Percentiles rank a stretch among this genome's conserved stretches.
Evolutionary conservation across 2,329 filamentous ascomycete genomes (phyloP).

Genomic region (Metarhizium rileyi): DNA sequence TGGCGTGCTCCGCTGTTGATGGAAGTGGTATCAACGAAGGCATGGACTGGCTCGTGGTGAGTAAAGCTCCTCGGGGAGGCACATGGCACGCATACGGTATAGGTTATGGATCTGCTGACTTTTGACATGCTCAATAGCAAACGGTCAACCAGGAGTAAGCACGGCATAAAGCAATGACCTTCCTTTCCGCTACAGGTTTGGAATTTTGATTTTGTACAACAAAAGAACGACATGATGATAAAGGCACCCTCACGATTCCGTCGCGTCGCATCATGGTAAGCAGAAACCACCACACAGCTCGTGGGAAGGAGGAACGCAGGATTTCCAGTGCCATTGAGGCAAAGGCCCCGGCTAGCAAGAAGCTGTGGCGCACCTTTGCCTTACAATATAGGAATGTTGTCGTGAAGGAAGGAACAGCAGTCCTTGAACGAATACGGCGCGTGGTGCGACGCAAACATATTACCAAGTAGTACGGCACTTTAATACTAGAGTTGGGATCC

Average conservation of each 20-base stretch:
- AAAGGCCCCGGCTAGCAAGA: neutral
- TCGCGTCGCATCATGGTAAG: constrained; percentile 19
- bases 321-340: neutral
- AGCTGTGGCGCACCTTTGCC: neutral
- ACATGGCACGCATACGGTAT: neutral
- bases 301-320: constrained; percentile 10
- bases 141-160: constrained; percentile 25
- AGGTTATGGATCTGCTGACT: neutral
- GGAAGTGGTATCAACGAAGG: constrained; percentile 91
- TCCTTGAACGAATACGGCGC: neutral
- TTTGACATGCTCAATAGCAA: constrained; percentile 17
- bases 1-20: constrained; percentile 93
- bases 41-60: constrained; percentile 97
- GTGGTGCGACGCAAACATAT: neutral
- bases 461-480: constrained; percentile 1
- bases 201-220: constrained; percentile 21
- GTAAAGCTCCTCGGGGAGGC: constrained; percentile 16
- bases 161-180: constrained; percentile 1
- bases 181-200: constrained; percentile 2
- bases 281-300: constrained; percentile 12
- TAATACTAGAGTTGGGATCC: neutral
- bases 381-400: neutral
- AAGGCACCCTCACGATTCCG: constrained; percentile 8
- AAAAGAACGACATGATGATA: constrained; percentile 20
- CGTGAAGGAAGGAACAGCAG: neutral